These are phyloP conservation scores for Pseudogymnoascus sp. DNA, from an alignment of 2,329 filamentous ascomycete species.

Conservation along the genomic window DNA sequence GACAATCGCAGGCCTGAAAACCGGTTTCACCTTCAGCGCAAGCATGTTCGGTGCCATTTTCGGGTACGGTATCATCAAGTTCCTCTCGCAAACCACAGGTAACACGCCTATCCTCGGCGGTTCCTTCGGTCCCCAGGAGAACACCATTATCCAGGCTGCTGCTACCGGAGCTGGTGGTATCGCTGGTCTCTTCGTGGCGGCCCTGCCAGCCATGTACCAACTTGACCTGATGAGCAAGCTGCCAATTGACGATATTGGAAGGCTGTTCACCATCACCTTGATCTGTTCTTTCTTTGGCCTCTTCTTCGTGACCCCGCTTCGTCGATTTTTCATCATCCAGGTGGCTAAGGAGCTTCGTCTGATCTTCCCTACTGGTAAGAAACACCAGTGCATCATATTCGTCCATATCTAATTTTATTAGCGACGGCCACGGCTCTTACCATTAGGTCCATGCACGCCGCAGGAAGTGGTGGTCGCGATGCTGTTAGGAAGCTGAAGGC, in stretches of 20 bases:
- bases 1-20: constrained; percentile 36
- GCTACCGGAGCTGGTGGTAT: constrained; percentile 53
- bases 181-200: constrained; percentile 49
- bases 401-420: not conserved
- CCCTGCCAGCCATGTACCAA: constrained; percentile 52
- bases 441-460: constrained; percentile 54
- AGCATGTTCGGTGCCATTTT: constrained; percentile 48
- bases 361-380: constrained; percentile 44
- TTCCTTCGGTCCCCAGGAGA: constrained; percentile 51
- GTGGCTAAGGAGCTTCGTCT: constrained; percentile 52
- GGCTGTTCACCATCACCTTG: constrained; percentile 51
- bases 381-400: not conserved
- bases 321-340: constrained; percentile 62
- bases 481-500: constrained; percentile 51
- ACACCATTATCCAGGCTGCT: constrained; percentile 52
- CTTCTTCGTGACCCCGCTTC: constrained; percentile 53
- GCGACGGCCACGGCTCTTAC: constrained; percentile 53
- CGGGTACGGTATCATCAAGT: constrained; percentile 49
- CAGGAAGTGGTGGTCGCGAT: constrained; percentile 41
- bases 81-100: constrained; percentile 41
- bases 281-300: constrained; percentile 57
- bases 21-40: constrained; percentile 42
- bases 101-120: constrained; percentile 45
- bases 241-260: constrained; percentile 46
- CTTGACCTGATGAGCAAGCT: constrained; percentile 38